Percentiles rank a stretch among this genome's conserved stretches.
These are phyloP conservation scores for Entomortierella parvispora DNA, from an alignment of 192 early-diverging fungal genomes.

Conservation along the genomic window DNA sequence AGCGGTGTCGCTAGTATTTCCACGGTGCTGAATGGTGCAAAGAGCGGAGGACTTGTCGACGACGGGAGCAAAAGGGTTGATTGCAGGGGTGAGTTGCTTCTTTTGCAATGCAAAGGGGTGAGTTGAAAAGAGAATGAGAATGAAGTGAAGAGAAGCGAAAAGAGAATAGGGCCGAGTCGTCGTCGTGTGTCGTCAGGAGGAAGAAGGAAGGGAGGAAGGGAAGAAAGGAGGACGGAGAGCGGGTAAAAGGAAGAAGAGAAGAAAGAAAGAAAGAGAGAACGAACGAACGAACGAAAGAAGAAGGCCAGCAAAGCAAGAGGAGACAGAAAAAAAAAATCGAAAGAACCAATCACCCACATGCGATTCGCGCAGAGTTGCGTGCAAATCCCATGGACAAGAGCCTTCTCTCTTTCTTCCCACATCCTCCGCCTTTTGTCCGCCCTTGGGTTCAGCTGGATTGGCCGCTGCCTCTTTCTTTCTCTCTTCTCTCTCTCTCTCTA, in stretches of 20 bases:
- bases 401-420: not conserved
- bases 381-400: not conserved
- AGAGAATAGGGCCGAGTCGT: not conserved
- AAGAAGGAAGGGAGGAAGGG: constrained; percentile 3
- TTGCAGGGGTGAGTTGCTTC: not conserved
- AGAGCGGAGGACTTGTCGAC: not conserved
- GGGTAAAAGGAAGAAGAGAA: not conserved
- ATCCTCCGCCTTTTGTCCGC: not conserved
- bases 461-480: constrained; percentile 1
- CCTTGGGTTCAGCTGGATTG: no score
- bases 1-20: not conserved
- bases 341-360: not conserved
- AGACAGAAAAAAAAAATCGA: not conserved
- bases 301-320: not conserved
- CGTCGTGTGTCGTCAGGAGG: no score
- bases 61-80: not conserved
- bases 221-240: not conserved
- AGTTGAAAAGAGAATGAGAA: not conserved
- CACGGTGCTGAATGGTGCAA: not conserved
- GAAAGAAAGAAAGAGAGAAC: not conserved
- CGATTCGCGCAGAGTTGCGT: not conserved
- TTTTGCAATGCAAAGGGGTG: not conserved
- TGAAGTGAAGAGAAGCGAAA: constrained; percentile 6
- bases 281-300: not conserved
- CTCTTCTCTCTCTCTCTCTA: not conserved